Evolutionary conservation across 768 basidiomycete genomes (phyloP).

Genomic region (Termitomyces sp.): DNA sequence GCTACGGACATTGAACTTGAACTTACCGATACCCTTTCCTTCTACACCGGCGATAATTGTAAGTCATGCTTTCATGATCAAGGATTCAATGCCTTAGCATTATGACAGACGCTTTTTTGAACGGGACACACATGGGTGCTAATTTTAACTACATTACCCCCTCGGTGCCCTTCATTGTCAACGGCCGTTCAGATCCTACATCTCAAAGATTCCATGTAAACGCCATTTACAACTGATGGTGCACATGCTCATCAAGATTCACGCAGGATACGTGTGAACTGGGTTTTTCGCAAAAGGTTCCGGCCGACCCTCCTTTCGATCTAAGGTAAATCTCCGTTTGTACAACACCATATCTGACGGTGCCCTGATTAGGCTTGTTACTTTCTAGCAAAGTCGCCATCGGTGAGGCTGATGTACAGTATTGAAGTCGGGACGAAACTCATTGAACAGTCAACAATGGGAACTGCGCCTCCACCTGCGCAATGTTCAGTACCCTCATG

Average conservation of each 20-base stretch:
- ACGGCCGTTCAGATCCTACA: constrained; percentile 40
- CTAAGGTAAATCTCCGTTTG: constrained; percentile 27
- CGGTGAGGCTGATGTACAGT: constrained; percentile 25
- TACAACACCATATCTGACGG: neutral
- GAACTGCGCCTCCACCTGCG: constrained; percentile 59
- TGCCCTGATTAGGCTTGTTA: neutral
- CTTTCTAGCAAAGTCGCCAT: constrained; percentile 40
- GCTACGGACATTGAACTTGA: constrained; percentile 46
- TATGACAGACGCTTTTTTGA: constrained; percentile 41
- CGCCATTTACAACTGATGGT: neutral
- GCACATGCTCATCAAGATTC: neutral
- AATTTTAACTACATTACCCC: constrained; percentile 45
- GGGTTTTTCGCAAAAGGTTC: constrained; percentile 35
- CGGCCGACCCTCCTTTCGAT: constrained; percentile 43
- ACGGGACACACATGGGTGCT: constrained; percentile 37
- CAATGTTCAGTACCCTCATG: constrained; percentile 63
- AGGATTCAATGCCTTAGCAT: neutral
- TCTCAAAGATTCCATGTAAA: constrained; percentile 49
- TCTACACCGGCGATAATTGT: constrained; percentile 56
- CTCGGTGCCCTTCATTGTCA: constrained; percentile 36
- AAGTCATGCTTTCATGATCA: constrained; percentile 11
- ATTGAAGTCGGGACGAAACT: neutral
- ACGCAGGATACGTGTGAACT: constrained; percentile 42
- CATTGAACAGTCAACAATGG: constrained; percentile 35
- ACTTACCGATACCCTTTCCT: constrained; percentile 30